These are phyloP conservation scores for Bipolaris bicolor DNA, from an alignment of 2,329 filamentous ascomycete genomes.

Conservation along the genomic window DNA sequence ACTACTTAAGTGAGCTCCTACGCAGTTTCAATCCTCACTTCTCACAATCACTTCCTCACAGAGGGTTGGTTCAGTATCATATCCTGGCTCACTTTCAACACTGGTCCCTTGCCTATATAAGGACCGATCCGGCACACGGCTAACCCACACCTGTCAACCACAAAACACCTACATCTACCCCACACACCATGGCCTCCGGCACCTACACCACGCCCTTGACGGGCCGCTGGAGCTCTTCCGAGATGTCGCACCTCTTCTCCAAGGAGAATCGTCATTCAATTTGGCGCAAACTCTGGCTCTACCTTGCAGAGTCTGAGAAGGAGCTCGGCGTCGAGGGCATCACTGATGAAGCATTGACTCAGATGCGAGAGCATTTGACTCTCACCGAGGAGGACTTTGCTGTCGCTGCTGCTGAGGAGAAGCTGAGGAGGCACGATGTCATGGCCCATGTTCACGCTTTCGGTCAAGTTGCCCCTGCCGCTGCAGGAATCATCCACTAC, in stretches of 20 bases:
- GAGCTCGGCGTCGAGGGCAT: slow-evolving; percentile 77
- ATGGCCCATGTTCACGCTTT: slow-evolving; percentile 76
- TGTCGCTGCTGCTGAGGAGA: slow-evolving; percentile 57
- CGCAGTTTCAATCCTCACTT: no score
- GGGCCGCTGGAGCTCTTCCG: slow-evolving; percentile 68
- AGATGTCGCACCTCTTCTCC: slow-evolving; percentile 72
- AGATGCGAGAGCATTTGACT: slow-evolving; percentile 54
- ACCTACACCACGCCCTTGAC: slow-evolving; percentile 38
- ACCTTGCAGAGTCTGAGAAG: slow-evolving; percentile 80
- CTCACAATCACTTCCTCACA: no score
- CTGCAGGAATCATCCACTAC: slow-evolving; percentile 83
- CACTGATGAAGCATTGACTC: slow-evolving; percentile 63
- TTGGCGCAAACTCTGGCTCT: slow-evolving; percentile 86
- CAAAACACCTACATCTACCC: neutral
- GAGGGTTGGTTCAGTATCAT: no score
- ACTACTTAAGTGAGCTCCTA: no score
- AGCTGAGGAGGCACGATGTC: slow-evolving; percentile 67
- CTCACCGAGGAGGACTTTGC: slow-evolving; percentile 58
- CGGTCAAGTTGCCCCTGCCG: slow-evolving; percentile 73
- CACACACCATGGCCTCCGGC: slow-evolving; percentile 29
- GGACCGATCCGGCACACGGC: neutral
- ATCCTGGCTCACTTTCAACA: no score
- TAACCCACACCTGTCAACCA: slow-evolving; percentile 7
- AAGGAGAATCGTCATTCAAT: slow-evolving; percentile 74
- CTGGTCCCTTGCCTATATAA: no score